Evolutionary conservation across 1,284 basidiomycete species (phyloP), one percentile per base, ranked within the genome.

Genomic region (Ustilago trichophora): DNA sequence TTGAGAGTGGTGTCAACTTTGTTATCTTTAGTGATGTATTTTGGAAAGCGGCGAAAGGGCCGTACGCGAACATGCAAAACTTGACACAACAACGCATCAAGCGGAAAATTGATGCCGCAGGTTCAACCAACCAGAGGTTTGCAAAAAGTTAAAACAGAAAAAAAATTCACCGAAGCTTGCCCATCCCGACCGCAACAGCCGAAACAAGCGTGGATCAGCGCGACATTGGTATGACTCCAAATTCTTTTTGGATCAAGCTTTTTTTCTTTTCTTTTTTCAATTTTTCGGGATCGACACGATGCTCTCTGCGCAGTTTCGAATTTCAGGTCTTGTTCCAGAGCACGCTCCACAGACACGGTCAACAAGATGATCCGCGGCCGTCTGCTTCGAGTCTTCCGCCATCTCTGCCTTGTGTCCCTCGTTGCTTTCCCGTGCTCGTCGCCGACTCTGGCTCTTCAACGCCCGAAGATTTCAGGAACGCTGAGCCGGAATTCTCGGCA

Each of bases 111-210:
- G 12, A 34, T 38, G 40, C 54, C 41, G 55, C 47, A 38, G 47
- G 42, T 50, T 41, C 22, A 32, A 16, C 40, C 16, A 29, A 41
- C 24, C 24, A 26, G 16, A 41, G 25, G 4, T n/a, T 40, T 40
- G 37, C 37, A 40, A 31, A 26, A 13, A 44, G 21, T 4, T 34
- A 18, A 27, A 32, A 24, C 32, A 32, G 27, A 35, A 15, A 29
- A 29, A 46, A 49, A 58, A 36, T 58, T 42, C 37, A 40, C 41
- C 42, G 42, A 58, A 41, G 13, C 26, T 37, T 33, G 15, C 29
- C 32, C n/a, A n/a, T 25, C 10, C 36, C 40, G 40, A 44, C 40
- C 40, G 40, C 11, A 12, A 32, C 27, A 42, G 27, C 53, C 53
- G 46, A 43, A 29, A 24, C 22, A 15, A 51, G n/a, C n/a, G n/a